A percentile compares a stretch with the other conserved stretches of the same genome.
phyloP scores from a whole-genome alignment of 202 grass and related monocot species.

The Eragrostis tef region DNA sequence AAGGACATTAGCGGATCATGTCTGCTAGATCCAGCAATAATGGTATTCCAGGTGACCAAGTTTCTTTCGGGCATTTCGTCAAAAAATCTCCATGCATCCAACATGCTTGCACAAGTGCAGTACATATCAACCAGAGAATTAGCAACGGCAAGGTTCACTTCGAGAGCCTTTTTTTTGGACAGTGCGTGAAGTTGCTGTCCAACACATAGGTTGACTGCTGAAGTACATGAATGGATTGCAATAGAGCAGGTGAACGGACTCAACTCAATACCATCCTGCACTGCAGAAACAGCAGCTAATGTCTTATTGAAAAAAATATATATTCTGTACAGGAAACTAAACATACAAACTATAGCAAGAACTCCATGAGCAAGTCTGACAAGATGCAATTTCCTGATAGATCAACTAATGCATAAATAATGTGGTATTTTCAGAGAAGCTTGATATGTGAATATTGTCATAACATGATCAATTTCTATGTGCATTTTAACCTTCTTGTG shows the following conservation, averaged over 20 bases:
- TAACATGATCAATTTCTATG: slow-evolving; percentile 4
- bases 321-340: slow-evolving; percentile 13
- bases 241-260: slow-evolving; percentile 62
- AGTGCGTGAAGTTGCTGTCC: slow-evolving; percentile 57
- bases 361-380: slow-evolving; percentile 8
- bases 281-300: slow-evolving; percentile 44
- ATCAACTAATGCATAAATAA: background rate
- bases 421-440: background rate
- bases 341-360: slow-evolving; percentile 4
- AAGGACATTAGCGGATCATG: slow-evolving; percentile 42
- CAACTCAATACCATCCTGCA: slow-evolving; percentile 54
- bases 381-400: slow-evolving; percentile 13
- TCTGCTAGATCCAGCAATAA: slow-evolving; percentile 54
- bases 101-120: slow-evolving; percentile 48
- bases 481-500: background rate
- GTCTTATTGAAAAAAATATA: slow-evolving; percentile 21
- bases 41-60: slow-evolving; percentile 64
- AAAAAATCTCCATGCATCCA: slow-evolving; percentile 54
- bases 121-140: slow-evolving; percentile 71
- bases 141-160: slow-evolving; percentile 44
- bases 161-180: slow-evolving; percentile 44
- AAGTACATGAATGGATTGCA: slow-evolving; percentile 50
- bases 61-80: slow-evolving; percentile 55
- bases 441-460: background rate
- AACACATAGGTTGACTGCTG: slow-evolving; percentile 30